Evolutionary conservation across 2,329 filamentous ascomycete genomes (phyloP).

Genomic region (Talaromyces sp.): DNA sequence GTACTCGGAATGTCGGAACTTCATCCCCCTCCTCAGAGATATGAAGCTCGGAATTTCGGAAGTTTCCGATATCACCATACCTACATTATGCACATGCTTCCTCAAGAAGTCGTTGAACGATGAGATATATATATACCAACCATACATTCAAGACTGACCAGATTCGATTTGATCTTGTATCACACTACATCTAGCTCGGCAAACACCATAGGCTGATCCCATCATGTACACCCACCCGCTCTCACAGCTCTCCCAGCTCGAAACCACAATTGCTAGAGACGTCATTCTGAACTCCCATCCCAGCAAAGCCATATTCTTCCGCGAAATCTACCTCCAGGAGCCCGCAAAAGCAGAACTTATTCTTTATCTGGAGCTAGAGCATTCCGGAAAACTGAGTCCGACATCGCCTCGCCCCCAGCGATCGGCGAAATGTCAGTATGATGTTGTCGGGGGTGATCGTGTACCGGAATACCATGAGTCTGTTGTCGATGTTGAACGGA

Average conservation of each 20-base stretch:
- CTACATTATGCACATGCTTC: not conserved
- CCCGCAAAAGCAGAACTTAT: constrained; percentile 49
- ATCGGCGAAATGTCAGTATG: constrained; percentile 54
- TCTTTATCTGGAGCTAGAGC: constrained; percentile 48
- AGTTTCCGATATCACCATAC: not conserved
- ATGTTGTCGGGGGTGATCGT: constrained; percentile 51
- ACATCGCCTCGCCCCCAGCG: constrained; percentile 47
- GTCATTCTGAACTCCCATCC: constrained; percentile 30
- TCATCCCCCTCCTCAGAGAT: not conserved
- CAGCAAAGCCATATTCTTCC: constrained; percentile 40
- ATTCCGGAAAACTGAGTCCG: constrained; percentile 40
- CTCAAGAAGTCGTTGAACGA: too few relatives aligned
- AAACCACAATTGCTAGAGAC: constrained; percentile 35
- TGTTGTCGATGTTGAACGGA: constrained; percentile 47
- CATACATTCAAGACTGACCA: not conserved
- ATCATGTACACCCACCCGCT: constrained; percentile 28
- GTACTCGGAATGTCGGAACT: not conserved
- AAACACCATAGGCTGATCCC: not conserved
- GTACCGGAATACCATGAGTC: constrained; percentile 55
- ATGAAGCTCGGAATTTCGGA: not conserved
- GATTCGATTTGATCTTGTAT: not conserved
- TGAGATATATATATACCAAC: not conserved
- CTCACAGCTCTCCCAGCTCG: constrained; percentile 32
- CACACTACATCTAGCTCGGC: not conserved
- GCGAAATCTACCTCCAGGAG: constrained; percentile 51